Evolutionary conservation across 257 asterid genomes (phyloP), one percentile per base, ranked within the genome.

Genomic region (Salvia miltiorrhiza): DNA sequence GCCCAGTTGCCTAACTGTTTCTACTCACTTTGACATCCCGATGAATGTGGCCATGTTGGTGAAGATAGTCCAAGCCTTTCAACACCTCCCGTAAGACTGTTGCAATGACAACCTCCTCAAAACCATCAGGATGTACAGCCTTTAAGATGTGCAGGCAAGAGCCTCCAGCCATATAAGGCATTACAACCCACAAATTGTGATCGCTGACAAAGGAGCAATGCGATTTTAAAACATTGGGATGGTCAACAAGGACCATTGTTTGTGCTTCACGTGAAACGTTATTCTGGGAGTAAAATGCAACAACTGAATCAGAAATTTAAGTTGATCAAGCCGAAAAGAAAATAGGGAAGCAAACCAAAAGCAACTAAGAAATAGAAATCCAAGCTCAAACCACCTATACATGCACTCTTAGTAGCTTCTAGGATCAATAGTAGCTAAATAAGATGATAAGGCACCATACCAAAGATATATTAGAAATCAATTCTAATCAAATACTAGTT

Each of bases 141-240:
- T 94, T 94, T 67, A 94, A 72, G 63, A 94, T 88, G 85, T 94
- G 99, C 24, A 94, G 87, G 81, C 99, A 94, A 61, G 99, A 94
- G 66, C 99, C 99, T 40, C 99, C 97, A 47, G 93, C 82, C 98
- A 91, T 91, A 79, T 78, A 94, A 73, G 98, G 99, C 99, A 94
- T 94, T 65, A 94, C 90, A 23, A 94, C 95, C 99, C 98, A 94
- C 70, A 94, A 76, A 73, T 81, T 91, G 77, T 94, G 97, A 74
- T 85, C 98, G 58, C 82, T 83, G 57, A 94, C 98, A 61, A 94
- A 94, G 33, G 99, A 94, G 76, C 99, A 94, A 73, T 89, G 93
- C 16, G 99, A 89, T 76, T 92, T 94, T 45, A 94, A 88, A 80
- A 94, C 97, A 77, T 88, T 91, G 60, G 96, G 92, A 75, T 94